A percentile compares a stretch with the other conserved stretches of the same genome.
These are phyloP conservation scores for Vitis hybrid DNA, from an alignment of 177 flowering plant species.

Conservation along the genomic window DNA sequence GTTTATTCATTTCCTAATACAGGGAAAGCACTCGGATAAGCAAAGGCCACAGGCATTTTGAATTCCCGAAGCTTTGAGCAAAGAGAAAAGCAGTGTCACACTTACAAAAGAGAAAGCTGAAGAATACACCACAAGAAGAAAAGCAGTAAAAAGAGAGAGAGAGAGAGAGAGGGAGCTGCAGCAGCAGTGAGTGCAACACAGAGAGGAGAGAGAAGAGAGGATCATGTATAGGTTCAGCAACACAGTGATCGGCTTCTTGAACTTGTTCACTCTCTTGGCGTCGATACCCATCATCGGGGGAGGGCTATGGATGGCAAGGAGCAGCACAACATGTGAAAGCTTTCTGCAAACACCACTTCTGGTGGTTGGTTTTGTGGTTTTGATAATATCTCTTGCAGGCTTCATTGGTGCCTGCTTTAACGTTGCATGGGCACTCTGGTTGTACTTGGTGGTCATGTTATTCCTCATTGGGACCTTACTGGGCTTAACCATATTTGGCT, in stretches of 20 bases:
- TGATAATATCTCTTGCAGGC: constrained; percentile 81
- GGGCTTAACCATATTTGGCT: constrained; percentile 73
- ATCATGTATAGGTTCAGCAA: constrained; percentile 85
- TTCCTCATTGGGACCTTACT: constrained; percentile 61
- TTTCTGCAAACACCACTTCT: constrained; percentile 90
- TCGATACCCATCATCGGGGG: constrained; percentile 94
- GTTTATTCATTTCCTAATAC: constrained; percentile 8
- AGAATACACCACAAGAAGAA: constrained; percentile 2
- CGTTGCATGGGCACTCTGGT: constrained; percentile 89
- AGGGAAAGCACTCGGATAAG: constrained; percentile 13
- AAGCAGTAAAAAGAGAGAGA: constrained; percentile 7
- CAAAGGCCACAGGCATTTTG: constrained; percentile 23
- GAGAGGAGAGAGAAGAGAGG: constrained; percentile 5
- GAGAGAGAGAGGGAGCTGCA: neutral
- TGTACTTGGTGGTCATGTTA: constrained; percentile 77
- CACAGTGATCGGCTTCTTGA: constrained; percentile 85
- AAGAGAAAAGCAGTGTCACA: constrained; percentile 16
- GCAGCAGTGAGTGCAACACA: constrained; percentile 3
- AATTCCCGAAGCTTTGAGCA: constrained; percentile 18
- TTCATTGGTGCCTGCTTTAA: constrained; percentile 92
- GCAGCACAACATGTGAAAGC: constrained; percentile 74
- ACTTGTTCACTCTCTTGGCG: constrained; percentile 79
- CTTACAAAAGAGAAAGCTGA: constrained; percentile 18
- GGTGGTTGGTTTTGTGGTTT: constrained; percentile 69
- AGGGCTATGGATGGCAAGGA: constrained; percentile 88